Base-by-base conservation (phyloP, 2,329 filamentous ascomycete species). In the Stromatinia cepivora region DNA sequence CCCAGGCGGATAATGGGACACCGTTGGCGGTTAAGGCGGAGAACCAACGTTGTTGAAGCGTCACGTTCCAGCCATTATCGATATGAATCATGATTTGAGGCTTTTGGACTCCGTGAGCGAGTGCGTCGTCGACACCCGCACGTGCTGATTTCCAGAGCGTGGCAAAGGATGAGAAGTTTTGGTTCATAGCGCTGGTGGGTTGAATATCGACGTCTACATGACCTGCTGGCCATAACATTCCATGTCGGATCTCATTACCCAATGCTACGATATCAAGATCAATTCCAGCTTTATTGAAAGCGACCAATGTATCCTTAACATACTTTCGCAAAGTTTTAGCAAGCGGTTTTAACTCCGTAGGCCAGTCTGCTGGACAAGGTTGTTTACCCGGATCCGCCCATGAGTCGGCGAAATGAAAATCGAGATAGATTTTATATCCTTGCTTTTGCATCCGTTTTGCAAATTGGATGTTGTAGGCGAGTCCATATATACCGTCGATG, bases 21-120 rank as follows among this genome's bases (percentile, higher is more conserved):
- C 81, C 80, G n/a, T 79, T 82, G 0, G 88, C 81, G 0, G 88
- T 83, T 4, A 81, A 81, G n/a, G 84, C 84, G 77, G 91, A 92
- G 79, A 86, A 91, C 81, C 84, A 88, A 10, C 75, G 71, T 71
- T 89, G 81, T 77, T 92, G 89, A 4, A 86, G 84, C 3, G 80
- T 82, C 84, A 86, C 88, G 72, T 90, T 85, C 88, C 89, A 93
- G 17, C 90, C 90, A 76, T 91, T 88, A 76, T 92, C 90, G 3
- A 92, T 84, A 76, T 92, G 90, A 54, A 92, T 86, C 87, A 92
- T 88, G 76, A 92, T 89, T 76, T 88, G 85, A 1, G 89, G 88
- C 72, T 85, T 84, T 48, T 77, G 78, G 13, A 74, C 72, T 8
- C 79, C 79, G 0, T 34, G 73, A 48, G 89, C 78, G 5, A 80